These are phyloP conservation scores for Globisporangium nodosum DNA, from an alignment of 352 stramenopile genomes.

Conservation along the genomic window DNA sequence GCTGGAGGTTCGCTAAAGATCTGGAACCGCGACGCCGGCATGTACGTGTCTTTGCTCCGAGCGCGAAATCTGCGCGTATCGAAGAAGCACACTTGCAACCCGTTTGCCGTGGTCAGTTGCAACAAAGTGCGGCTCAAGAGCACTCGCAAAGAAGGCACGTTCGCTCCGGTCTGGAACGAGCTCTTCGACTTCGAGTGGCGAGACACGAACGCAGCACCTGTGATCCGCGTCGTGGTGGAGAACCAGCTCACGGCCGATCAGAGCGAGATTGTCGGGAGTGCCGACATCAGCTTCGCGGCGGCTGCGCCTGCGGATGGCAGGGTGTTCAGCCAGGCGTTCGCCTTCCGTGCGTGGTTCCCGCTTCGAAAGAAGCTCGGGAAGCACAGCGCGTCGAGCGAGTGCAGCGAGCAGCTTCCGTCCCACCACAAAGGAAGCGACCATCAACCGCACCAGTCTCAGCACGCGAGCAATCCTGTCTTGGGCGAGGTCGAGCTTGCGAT, in stretches of 20 bases:
- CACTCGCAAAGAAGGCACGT: conserved; percentile 60
- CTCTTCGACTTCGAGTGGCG: conserved; percentile 73
- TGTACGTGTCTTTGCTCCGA: conserved; percentile 47
- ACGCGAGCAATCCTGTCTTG: conserved; percentile 15
- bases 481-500: conserved; percentile 53
- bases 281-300: conserved; percentile 32
- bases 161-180: conserved; percentile 68
- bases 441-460: conserved; percentile 6
- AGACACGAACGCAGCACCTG: conserved; percentile 10
- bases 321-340: conserved; percentile 23
- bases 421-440: conserved; percentile 9
- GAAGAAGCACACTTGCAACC: conserved; percentile 71
- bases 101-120: conserved; percentile 58
- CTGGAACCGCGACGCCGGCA: conserved; percentile 40
- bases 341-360: conserved; percentile 45
- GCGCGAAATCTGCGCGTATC: conserved; percentile 41
- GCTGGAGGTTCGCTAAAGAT: conserved; percentile 26
- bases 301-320: not conserved
- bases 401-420: not conserved
- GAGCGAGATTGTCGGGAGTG: conserved; percentile 55
- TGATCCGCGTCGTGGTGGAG: conserved; percentile 43
- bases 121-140: conserved; percentile 53
- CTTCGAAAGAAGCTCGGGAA: conserved; percentile 21
- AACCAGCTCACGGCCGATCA: conserved; percentile 66
- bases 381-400: not conserved